Conservation (phyloP, 1,284 basidiomycete species). For the Peniophora sp. region DNA sequence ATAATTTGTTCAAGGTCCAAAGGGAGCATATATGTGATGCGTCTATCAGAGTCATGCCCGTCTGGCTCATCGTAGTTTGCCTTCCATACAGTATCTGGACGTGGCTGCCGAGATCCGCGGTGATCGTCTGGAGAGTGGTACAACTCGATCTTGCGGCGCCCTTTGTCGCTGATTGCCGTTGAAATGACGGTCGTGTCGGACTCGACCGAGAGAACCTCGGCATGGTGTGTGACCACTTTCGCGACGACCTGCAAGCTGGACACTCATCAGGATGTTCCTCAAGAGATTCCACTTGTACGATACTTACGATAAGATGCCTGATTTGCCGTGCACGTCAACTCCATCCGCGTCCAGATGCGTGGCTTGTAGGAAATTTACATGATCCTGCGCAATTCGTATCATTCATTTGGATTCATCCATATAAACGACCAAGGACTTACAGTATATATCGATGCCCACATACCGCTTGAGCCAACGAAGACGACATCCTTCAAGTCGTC, state of each 20-base stretch:
- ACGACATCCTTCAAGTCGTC: too few species aligned
- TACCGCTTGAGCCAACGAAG: too few species aligned
- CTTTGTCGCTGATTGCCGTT: constrained; percentile 12
- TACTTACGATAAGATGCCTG: constrained; percentile 13
- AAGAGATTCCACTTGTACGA: not conserved
- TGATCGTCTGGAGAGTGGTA: not conserved
- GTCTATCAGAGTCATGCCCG: constrained; percentile 5
- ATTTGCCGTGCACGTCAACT: constrained; percentile 13
- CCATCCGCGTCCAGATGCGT: constrained; percentile 31
- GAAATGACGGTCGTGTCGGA: constrained; percentile 6
- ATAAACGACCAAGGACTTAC: too few species aligned
- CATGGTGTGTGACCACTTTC: not conserved
- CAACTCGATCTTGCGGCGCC: constrained; percentile 16
- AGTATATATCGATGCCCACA: too few species aligned
- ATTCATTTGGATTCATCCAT: too few species aligned
- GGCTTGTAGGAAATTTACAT: constrained; percentile 31
- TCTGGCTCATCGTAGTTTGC: constrained; percentile 8
- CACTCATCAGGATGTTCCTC: not conserved
- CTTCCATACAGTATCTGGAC: constrained; percentile 18
- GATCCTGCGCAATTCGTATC: constrained; percentile 25
- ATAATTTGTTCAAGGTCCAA: constrained; percentile 48
- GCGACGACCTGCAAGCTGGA: constrained; percentile 6
- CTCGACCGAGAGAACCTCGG: constrained; percentile 5
- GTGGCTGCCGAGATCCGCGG: constrained; percentile 1
- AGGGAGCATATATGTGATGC: constrained; percentile 44